Evolutionary conservation across 352 stramenopile species (phyloP), one percentile per base, ranked within the genome.

Genomic region (Poterioochromonas sp.): DNA sequence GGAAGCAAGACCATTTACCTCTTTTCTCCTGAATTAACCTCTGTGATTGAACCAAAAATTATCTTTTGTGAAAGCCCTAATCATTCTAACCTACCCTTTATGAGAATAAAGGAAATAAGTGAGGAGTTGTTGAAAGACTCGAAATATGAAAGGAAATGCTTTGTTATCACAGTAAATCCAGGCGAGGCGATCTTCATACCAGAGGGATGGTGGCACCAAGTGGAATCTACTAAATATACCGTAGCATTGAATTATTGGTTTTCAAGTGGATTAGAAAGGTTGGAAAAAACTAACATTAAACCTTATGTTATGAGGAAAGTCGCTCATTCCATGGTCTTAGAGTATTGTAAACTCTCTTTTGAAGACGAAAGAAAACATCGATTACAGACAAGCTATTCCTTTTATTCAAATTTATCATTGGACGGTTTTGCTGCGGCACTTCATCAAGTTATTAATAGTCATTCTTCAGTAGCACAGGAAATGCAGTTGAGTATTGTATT

Each of bases 121-220:
- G 43, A 73, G 43, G 54, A 65, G 26, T 15, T 65, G n/a, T 35
- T 35, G 8, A 22, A 32, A 32, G 51, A 32, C 20, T 43, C 60
- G 22, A n/a, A n/a, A n/a, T n/a, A n/a, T n/a, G n/a, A n/a, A n/a
- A n/a, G n/a, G n/a, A n/a, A n/a, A n/a, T n/a, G n/a, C n/a, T 44
- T 58, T 43, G 49, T 81, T 63, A 60, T 83, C 29, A 65, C 34
- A 44, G 35, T 83, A 34, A 26, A 49, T 35, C 47, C 80, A 54
- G 80, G 80, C 0, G 71, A 83, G 35, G 80, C 78, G 0, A 35
- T 83, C 11, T 83, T 79, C 47, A 83, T 83, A 73, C 80, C 80
- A 60, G 74, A 77, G 44, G 80, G 80, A 54, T 83, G 80, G 80
- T 83, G 80, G 80, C 80, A 83, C 69, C 51, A 74, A 41, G 78